These are phyloP conservation scores for Monilinia fructigena DNA, from an alignment of 2,329 filamentous ascomycete genomes.

Conservation along the genomic window DNA sequence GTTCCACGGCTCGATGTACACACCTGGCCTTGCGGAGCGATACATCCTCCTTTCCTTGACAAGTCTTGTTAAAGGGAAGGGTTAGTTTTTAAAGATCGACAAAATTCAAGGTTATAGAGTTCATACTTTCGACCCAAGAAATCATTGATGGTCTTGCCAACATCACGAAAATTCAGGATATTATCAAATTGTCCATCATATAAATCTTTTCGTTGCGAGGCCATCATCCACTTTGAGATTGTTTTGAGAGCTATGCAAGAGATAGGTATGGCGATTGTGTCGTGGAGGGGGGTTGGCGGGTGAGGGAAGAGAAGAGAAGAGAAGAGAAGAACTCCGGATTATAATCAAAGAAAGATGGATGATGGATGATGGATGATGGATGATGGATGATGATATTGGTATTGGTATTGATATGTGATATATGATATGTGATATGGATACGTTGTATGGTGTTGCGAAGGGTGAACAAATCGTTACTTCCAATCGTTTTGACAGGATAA, in stretches of 20 bases:
- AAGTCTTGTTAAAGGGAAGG: constrained; percentile 37
- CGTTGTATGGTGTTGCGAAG: background rate
- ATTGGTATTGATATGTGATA: background rate
- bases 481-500: background rate
- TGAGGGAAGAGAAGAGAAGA: too few relatives aligned
- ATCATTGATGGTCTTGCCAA: constrained; percentile 65
- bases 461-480: constrained; percentile 2
- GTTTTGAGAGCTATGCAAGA: background rate
- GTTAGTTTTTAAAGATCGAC: constrained; percentile 20
- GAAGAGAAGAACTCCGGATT: background rate
- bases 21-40: constrained; percentile 64
- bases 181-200: constrained; percentile 47
- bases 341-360: background rate
- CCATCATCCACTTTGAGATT: background rate
- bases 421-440: too few relatives aligned
- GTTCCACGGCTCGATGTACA: constrained; percentile 22
- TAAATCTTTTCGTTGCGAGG: background rate
- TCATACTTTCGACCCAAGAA: constrained; percentile 55
- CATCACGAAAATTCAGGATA: constrained; percentile 75
- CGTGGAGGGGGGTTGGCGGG: background rate
- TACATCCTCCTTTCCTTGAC: constrained; percentile 64
- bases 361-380: background rate
- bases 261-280: background rate
- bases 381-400: background rate
- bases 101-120: background rate